Evolutionary conservation across 2,329 filamentous ascomycete species (phyloP).

Genomic region (Rhynchosporium secalis): DNA sequence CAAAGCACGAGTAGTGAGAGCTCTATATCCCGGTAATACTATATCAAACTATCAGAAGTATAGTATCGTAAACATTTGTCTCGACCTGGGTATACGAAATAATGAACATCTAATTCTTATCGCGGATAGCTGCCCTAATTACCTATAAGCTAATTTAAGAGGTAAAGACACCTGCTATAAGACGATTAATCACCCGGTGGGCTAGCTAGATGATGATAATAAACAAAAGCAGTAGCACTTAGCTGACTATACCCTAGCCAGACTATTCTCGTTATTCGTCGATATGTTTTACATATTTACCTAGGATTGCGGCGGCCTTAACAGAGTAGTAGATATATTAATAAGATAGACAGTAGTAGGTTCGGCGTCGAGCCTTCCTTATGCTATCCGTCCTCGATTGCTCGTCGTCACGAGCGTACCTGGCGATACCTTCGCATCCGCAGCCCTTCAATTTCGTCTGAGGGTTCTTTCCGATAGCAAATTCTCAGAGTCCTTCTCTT

Average conservation of each 20-base stretch:
- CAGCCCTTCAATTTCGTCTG: neutral
- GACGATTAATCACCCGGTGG: conserved; percentile 18
- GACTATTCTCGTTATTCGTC: conserved; percentile 31
- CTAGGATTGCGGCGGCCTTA: conserved; percentile 29
- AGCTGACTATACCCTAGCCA: conserved; percentile 20
- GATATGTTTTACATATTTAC: conserved; percentile 35
- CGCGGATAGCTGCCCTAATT: conserved; percentile 21
- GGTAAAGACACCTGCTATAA: conserved; percentile 22
- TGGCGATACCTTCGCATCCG: neutral
- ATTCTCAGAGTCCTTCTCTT: neutral
- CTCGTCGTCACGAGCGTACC: neutral
- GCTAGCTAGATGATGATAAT: conserved; percentile 14
- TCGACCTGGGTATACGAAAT: conserved; percentile 18
- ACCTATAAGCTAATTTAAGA: conserved; percentile 15
- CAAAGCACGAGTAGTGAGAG: conserved; percentile 20
- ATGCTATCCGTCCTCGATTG: conserved; percentile 4
- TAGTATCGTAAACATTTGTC: conserved; percentile 25
- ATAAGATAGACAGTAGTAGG: conserved; percentile 23
- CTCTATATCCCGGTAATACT: conserved; percentile 23
- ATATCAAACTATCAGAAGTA: conserved; percentile 23
- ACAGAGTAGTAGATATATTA: conserved; percentile 24
- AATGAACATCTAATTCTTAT: conserved; percentile 26
- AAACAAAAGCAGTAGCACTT: conserved; percentile 14
- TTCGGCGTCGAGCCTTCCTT: conserved; percentile 27
- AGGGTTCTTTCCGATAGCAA: neutral